phyloP scores from a whole-genome alignment of 352 stramenopile genomes.

The Globisporangium ultimum region DNA sequence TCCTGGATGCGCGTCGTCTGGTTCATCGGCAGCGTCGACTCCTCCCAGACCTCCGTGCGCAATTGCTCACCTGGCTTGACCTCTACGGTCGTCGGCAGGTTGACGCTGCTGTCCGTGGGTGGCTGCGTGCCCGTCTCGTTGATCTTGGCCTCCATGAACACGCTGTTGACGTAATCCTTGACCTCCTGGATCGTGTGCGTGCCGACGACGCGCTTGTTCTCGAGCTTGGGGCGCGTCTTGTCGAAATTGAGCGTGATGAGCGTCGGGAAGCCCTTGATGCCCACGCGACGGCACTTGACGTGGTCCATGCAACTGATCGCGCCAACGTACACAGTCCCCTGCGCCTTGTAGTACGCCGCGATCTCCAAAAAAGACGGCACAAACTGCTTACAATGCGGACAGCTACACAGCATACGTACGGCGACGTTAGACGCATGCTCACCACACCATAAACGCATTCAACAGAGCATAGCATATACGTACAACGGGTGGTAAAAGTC shows the following conservation, averaged over 20 bases:
- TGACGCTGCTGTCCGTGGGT: constrained; percentile 10
- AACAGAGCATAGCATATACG: constrained; percentile 9
- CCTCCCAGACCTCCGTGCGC: constrained; percentile 61
- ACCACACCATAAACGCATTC: not conserved
- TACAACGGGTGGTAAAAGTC: constrained; percentile 89
- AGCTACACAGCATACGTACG: constrained; percentile 29
- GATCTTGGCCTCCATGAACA: constrained; percentile 57
- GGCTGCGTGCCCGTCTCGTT: constrained; percentile 69
- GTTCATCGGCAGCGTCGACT: constrained; percentile 72
- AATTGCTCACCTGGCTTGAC: constrained; percentile 34
- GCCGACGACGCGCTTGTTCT: constrained; percentile 76
- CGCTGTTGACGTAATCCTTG: constrained; percentile 61
- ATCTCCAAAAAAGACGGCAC: constrained; percentile 57
- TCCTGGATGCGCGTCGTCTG: constrained; percentile 74
- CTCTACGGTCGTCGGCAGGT: constrained; percentile 1
- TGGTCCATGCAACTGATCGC: constrained; percentile 86
- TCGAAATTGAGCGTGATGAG: constrained; percentile 81
- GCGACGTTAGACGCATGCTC: not conserved
- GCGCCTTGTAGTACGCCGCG: constrained; percentile 71
- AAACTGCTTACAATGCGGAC: constrained; percentile 80
- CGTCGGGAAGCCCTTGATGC: constrained; percentile 79
- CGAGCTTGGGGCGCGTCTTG: constrained; percentile 49
- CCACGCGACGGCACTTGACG: constrained; percentile 74
- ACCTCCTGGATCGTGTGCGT: constrained; percentile 79
- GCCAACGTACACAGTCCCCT: constrained; percentile 63